phyloP scores from a whole-genome alignment of 345 rosid species.

The Camelina laxa region DNA sequence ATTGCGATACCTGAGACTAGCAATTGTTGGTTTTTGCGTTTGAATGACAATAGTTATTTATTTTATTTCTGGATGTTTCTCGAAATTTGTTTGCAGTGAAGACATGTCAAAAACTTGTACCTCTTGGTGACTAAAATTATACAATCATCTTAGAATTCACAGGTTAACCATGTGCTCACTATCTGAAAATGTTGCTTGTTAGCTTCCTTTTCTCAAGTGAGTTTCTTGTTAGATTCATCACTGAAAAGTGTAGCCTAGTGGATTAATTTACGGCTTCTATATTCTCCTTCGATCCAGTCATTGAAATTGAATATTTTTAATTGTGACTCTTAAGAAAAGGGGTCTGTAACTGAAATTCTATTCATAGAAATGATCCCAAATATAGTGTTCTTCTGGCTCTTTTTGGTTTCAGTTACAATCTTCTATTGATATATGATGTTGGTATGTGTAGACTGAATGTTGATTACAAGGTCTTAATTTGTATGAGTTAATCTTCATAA shows the following conservation, averaged over 20 bases:
- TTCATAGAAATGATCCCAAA: conserved; percentile 7
- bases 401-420: background rate
- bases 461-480: background rate
- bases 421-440: conserved; percentile 11
- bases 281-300: conserved; percentile 1
- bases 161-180: conserved; percentile 12
- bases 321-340: background rate
- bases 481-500: background rate
- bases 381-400: conserved; percentile 1
- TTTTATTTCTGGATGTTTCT: background rate
- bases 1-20: background rate
- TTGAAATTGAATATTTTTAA: background rate
- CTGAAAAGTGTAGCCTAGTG: background rate
- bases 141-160: background rate
- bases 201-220: background rate
- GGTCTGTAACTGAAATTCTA: conserved; percentile 10
- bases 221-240: conserved; percentile 1
- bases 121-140: background rate
- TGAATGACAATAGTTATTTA: background rate
- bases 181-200: conserved; percentile 27
- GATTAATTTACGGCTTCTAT: background rate
- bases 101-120: background rate
- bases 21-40: background rate
- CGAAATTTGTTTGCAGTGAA: background rate
- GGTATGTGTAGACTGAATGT: background rate